Base-by-base conservation (phyloP, 805 yeast genomes). In the Suhomyces vadensis region DNA sequence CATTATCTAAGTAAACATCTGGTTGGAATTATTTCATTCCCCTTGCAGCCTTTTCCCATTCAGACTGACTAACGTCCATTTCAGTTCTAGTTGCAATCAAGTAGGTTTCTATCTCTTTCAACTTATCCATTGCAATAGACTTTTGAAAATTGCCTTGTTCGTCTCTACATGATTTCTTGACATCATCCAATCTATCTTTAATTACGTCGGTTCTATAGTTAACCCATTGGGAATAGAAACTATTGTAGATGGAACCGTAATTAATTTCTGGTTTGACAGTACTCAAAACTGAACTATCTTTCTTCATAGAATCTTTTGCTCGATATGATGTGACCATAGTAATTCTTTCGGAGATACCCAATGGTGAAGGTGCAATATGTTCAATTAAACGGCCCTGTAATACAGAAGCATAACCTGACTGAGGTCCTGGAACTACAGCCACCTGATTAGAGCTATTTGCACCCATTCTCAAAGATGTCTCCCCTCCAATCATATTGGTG, bases 401-500 rank as follows among this genome's bases (percentile, higher is more conserved):
- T n/a, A 75, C 57, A 16, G 74, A 65, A n/a, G 77, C 79, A 53
- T 70, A 69, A n/a, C 81, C 81, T 49, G 61, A 63, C 23, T 68
- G 67, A 27, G 81, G 81, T 7, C 75, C 77, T 1, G 62, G 44
- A 6, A 52, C 54, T 24, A 38, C 36, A 3, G 47, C 47, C 6
- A 47, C 44, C 6, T 16, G 39, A 1, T 42, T 40, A 7, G 38
- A 24, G 5, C 24, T 25, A 6, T 19, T 71, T 27, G 64, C 57
- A 3, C 78, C 79, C 58, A 68, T 75, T 49, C 76, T 69, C 49
- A 79, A 66, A 22, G 75, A 67, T 2, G 84, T 79, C 56, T 79
- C 85, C 39, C 85, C 85, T 22, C 85, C 85, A 57, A 75, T 64
- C 84, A 80, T 79, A 36, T 68, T 61, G 2, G 73, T 50, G 6